phyloP scores from a whole-genome alignment of 139 green algal genomes.

The Trebouxia sp. region DNA sequence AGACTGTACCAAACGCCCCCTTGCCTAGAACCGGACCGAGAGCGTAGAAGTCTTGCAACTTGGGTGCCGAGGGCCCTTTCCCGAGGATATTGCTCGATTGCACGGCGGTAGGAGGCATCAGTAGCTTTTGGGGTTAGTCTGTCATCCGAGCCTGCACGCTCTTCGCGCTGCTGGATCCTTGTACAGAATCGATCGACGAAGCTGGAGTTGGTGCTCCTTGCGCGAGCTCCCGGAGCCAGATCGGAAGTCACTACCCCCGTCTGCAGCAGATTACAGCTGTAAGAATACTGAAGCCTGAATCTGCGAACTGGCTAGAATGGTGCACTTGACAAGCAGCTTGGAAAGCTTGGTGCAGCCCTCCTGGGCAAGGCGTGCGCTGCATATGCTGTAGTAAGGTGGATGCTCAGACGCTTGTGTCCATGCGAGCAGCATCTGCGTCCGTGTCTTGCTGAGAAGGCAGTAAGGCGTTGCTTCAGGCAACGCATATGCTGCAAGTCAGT shows the following conservation, averaged over 20 bases:
- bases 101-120: slow-evolving; percentile 4
- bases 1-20: slow-evolving; percentile 65
- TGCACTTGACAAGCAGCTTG: no score
- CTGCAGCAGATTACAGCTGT: not conserved
- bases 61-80: not conserved
- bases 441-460: no score
- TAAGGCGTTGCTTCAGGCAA: no score
- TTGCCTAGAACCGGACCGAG: slow-evolving; percentile 31
- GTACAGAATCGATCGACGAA: no score
- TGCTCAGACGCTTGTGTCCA: no score
- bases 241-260: not conserved
- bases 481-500: no score
- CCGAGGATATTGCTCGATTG: not conserved
- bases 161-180: no score
- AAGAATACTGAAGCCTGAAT: slow-evolving; percentile 2
- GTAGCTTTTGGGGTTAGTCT: not conserved
- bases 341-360: no score
- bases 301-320: no score
- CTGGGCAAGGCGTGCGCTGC: no score
- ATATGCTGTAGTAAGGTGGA: no score
- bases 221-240: not conserved
- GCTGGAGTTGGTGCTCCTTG: not conserved
- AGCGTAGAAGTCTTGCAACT: not conserved
- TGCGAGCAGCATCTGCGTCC: no score
- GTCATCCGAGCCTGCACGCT: not conserved